Conservation (phyloP, 805 yeast species). For the Saturnispora sekii region DNA sequence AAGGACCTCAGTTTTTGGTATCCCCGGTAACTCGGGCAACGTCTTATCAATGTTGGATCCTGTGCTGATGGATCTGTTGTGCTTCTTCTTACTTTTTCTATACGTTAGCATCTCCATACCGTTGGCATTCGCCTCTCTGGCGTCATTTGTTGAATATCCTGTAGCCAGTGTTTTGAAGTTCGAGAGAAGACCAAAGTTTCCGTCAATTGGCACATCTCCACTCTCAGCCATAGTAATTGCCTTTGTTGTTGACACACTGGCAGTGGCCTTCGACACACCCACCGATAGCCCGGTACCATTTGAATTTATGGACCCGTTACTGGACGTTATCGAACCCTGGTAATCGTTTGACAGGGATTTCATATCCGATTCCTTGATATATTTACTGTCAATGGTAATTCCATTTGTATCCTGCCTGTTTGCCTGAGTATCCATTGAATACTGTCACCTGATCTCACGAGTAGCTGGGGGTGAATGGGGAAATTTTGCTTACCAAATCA, state of each 20-base stretch:
- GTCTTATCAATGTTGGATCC: conserved; percentile 10
- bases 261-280: not conserved
- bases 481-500: too few relatives aligned
- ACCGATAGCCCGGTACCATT: not conserved
- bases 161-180: conserved; percentile 2
- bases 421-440: too few relatives aligned
- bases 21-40: conserved; percentile 22
- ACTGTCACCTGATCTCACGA: not conserved
- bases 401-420: not conserved
- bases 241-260: not conserved
- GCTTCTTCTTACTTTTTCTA: too few relatives aligned
- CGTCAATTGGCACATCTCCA: not conserved
- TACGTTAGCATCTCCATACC: too few relatives aligned
- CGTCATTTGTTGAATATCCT: not conserved
- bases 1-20: conserved; percentile 44
- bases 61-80: too few relatives aligned
- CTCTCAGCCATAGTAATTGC: conserved; percentile 1
- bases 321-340: not conserved
- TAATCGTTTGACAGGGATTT: not conserved
- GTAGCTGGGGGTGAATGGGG: too few relatives aligned
- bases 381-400: not conserved
- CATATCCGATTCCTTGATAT: not conserved
- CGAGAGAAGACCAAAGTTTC: not conserved
- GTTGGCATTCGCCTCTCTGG: too few relatives aligned
- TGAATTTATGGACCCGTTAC: conserved; percentile 3